Evolutionary conservation across 2,329 filamentous ascomycete species (phyloP), one percentile per base, ranked within the genome.

Genomic region (Iodosphaeria phyllophila): DNA sequence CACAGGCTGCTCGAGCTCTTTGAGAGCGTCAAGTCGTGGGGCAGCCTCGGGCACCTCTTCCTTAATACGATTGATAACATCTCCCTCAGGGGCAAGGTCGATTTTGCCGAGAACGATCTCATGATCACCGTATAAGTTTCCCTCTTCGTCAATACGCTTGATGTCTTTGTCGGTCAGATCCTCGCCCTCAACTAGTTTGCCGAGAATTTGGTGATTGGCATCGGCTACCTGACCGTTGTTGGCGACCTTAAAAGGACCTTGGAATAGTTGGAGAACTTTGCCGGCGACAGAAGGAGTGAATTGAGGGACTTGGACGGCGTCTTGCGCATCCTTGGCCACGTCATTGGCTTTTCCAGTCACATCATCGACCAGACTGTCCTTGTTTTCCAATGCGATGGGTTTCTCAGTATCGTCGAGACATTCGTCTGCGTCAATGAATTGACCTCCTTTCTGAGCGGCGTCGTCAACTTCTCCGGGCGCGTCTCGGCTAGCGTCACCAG

Each of bases 101-200:
- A 70, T 66, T 32, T 61, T 63, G 13, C 70, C 70, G 31, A 75
- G 61, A 33, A 74, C 56, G 15, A 71, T 68, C 13, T 70, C 69
- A 21, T 69, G 61, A 42, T 60, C 67, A 42, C 74, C 69, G 40
- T 73, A 60, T 26, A 74, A 63, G 37, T 74, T 68, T n/a, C 69
- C 70, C 43, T 70, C 53, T 33, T 59, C 62, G 34, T 74, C 71
- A 35, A 71, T 53, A 44, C 71, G 73, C 52, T 74, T 74, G 35
- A 72, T 61, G 13, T 72, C 67, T 33, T 71, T 74, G 32, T 71
- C 64, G 10, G 58, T 16, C 13, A 29, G 34, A 10, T 43, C 43
- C 22, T 43, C 37, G 6, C 37, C 42, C 19, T 45, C 37, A 10
- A 42, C 37, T 7, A 47, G 30, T 27, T 42, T 42, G 20, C 43